Percentiles rank a stretch among this genome's conserved stretches.
phyloP scores from a whole-genome alignment of 2,329 filamentous ascomycete genomes.

The Talaromyces sp. region DNA sequence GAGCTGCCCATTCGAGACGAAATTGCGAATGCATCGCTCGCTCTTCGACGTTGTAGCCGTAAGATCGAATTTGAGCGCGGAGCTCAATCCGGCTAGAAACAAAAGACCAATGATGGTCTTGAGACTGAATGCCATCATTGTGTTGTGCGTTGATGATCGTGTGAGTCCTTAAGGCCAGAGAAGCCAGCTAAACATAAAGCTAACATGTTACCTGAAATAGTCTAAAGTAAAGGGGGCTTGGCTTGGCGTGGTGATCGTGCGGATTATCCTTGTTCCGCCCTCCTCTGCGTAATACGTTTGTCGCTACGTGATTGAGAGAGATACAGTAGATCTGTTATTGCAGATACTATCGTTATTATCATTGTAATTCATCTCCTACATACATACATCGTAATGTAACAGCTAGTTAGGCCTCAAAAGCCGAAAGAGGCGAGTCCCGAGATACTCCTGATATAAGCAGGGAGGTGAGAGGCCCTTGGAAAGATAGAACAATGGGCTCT shows the following conservation, averaged over 20 bases:
- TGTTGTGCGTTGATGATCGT: not conserved
- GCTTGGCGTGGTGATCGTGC: slow-evolving; percentile 8
- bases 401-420: not conserved
- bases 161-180: not conserved
- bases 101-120: slow-evolving; percentile 32
- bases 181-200: slow-evolving; percentile 16
- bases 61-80: slow-evolving; percentile 91
- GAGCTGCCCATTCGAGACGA: slow-evolving; percentile 84
- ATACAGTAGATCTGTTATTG: not conserved
- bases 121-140: slow-evolving; percentile 32
- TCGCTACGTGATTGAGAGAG: not conserved
- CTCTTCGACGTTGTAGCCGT: slow-evolving; percentile 62
- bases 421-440: not conserved
- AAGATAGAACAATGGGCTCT: not conserved
- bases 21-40: slow-evolving; percentile 93
- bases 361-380: slow-evolving; percentile 3
- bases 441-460: not conserved
- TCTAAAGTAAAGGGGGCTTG: slow-evolving; percentile 22
- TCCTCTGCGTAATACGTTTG: not conserved
- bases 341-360: slow-evolving; percentile 6
- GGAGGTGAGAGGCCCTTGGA: not conserved
- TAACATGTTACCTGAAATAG: slow-evolving; percentile 14
- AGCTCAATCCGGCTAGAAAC: slow-evolving; percentile 36
- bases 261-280: slow-evolving; percentile 32
- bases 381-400: slow-evolving; percentile 9